Conservation (phyloP, 106 monocot species). For the Cymbidium sinense region DNA sequence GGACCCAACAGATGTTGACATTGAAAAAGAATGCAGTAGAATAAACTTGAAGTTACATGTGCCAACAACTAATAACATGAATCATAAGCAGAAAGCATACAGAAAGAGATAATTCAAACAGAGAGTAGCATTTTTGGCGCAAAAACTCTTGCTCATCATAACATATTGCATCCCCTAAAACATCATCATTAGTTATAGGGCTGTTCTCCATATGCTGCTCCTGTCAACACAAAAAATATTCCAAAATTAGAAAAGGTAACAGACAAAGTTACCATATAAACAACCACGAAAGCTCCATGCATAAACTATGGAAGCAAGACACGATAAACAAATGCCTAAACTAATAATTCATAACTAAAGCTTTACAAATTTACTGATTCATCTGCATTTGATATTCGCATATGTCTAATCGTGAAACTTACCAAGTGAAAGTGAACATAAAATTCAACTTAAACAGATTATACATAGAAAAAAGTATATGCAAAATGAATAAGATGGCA, state of each 20-base stretch:
- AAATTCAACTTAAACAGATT: not conserved
- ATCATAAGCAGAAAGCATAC: not conserved
- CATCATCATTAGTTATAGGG: conserved; percentile 62
- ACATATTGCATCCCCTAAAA: conserved; percentile 61
- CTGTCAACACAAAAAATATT: conserved; percentile 21
- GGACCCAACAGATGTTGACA: not conserved
- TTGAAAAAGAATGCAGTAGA: not conserved
- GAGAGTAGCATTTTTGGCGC: conserved; percentile 43
- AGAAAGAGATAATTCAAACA: conserved; percentile 39
- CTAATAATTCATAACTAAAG: not conserved
- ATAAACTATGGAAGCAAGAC: not conserved
- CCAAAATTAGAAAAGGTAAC: not conserved
- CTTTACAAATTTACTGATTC: not conserved
- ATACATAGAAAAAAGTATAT: not conserved
- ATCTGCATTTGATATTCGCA: not conserved
- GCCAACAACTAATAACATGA: not conserved
- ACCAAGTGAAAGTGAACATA: not conserved
- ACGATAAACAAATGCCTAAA: no score
- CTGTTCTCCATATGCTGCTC: conserved; percentile 30
- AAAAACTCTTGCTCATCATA: conserved; percentile 48
- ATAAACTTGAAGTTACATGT: not conserved
- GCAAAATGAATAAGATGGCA: not conserved
- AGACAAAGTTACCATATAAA: not conserved
- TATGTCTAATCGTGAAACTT: not conserved
- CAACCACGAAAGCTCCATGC: not conserved